Evolutionary conservation across 169 alveolate species (phyloP).

Genomic region (Plasmodium billcollinsi): DNA sequence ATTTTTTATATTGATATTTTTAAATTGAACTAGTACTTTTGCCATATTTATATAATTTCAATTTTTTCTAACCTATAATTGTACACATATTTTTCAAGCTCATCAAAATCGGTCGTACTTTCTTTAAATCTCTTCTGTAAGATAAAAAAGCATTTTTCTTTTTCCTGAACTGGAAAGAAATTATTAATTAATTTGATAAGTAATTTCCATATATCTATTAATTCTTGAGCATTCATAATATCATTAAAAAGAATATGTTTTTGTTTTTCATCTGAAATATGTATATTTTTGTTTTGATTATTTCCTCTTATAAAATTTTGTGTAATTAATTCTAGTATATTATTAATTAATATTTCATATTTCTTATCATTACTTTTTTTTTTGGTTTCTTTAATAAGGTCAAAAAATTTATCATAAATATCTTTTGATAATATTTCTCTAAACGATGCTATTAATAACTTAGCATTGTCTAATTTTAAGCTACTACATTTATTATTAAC

Average conservation of each 20-base stretch:
- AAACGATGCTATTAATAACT: conserved; percentile 28
- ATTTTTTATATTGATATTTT: neutral
- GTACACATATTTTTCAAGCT: conserved; percentile 68
- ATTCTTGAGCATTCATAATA: conserved; percentile 31
- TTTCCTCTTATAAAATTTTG: conserved; percentile 40
- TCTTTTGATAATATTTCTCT: conserved; percentile 48
- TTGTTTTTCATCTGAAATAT: neutral
- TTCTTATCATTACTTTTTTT: conserved; percentile 34
- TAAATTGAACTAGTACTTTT: neutral
- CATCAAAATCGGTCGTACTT: conserved; percentile 40
- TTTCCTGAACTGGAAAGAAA: conserved; percentile 59
- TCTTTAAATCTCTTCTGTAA: conserved; percentile 58
- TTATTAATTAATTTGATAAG: conserved; percentile 56
- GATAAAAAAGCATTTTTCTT: conserved; percentile 55
- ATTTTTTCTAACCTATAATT: conserved; percentile 63
- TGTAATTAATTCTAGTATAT: conserved; percentile 22
- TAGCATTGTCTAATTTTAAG: conserved; percentile 42
- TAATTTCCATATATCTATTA: conserved; percentile 34
- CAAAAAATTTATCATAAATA: conserved; percentile 33
- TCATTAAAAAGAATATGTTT: conserved; percentile 26
- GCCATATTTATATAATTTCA: conserved; percentile 22
- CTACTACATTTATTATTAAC: neutral
- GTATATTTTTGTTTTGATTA: neutral
- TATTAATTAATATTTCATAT: conserved; percentile 31
- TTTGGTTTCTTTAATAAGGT: conserved; percentile 47